A percentile compares a stretch with the other conserved stretches of the same genome.
These are phyloP conservation scores for Russula ochroleuca DNA, from an alignment of 768 basidiomycete species.

Conservation along the genomic window DNA sequence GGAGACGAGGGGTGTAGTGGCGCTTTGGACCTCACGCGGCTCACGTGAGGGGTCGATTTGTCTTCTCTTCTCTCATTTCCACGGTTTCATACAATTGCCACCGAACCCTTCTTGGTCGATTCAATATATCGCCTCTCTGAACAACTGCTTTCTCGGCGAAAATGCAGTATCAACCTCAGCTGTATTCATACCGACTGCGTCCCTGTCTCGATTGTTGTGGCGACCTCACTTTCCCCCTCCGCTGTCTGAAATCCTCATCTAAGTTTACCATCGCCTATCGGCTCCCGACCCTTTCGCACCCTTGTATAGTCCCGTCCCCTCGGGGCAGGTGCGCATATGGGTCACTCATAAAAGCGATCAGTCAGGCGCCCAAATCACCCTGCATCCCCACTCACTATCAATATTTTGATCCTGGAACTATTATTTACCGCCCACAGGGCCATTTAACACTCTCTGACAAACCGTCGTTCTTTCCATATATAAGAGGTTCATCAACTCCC, in stretches of 20 bases:
- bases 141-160: not conserved
- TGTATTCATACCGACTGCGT: slow-evolving; percentile 1
- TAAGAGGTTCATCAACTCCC: not conserved
- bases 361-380: not conserved
- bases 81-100: not conserved
- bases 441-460: not conserved
- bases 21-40: no score
- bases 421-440: not conserved
- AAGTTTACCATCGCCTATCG: not conserved
- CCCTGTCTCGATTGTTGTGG: not conserved
- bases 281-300: not conserved
- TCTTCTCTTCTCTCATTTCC: not conserved
- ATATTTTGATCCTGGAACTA: not conserved
- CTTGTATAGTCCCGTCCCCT: not conserved
- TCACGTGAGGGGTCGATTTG: no score
- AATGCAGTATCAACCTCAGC: not conserved
- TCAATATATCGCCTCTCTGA: not conserved
- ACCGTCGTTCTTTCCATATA: not conserved
- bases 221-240: not conserved
- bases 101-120: not conserved
- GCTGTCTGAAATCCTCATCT: not conserved
- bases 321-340: not conserved
- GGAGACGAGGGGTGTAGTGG: no score
- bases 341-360: not conserved
- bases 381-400: not conserved